phyloP scores from a whole-genome alignment of 177 flowering plant species.

The Vitis hybrid region DNA sequence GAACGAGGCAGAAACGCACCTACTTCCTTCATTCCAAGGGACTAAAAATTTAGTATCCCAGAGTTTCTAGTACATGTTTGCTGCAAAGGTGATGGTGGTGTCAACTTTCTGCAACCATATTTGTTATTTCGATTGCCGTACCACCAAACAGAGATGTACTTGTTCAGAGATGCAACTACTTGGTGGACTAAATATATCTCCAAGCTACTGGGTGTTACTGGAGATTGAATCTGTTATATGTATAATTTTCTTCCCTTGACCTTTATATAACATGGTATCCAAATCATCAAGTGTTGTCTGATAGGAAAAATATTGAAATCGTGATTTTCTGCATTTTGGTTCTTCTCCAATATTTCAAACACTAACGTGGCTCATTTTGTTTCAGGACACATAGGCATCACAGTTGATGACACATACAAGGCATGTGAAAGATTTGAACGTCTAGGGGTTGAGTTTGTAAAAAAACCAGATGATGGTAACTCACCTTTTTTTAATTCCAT shows the following conservation, averaged over 20 bases:
- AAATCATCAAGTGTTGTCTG: too few species aligned
- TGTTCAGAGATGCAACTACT: not conserved
- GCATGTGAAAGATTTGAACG: slow-evolving; percentile 88
- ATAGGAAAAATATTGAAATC: too few species aligned
- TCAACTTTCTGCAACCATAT: not conserved
- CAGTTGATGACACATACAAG: slow-evolving; percentile 86
- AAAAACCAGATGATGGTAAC: slow-evolving; percentile 90
- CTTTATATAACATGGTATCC: too few species aligned
- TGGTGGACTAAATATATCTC: not conserved
- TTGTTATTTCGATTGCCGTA: not conserved
- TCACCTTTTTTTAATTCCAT: not conserved
- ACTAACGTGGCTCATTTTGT: slow-evolving; percentile 7
- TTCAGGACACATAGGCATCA: slow-evolving; percentile 94
- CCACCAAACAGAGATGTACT: not conserved
- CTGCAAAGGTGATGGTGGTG: not conserved
- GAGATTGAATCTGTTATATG: too few species aligned
- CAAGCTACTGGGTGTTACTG: not conserved
- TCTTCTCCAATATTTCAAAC: not conserved
- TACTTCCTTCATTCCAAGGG: not conserved
- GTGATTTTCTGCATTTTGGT: not conserved
- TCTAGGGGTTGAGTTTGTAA: slow-evolving; percentile 85
- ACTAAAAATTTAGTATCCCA: not conserved
- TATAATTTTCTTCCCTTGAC: too few species aligned
- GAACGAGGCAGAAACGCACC: not conserved
- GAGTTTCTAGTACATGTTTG: not conserved